phyloP scores from a whole-genome alignment of 2,329 filamentous ascomycete genomes.

The Ramularia collo-cygni region DNA sequence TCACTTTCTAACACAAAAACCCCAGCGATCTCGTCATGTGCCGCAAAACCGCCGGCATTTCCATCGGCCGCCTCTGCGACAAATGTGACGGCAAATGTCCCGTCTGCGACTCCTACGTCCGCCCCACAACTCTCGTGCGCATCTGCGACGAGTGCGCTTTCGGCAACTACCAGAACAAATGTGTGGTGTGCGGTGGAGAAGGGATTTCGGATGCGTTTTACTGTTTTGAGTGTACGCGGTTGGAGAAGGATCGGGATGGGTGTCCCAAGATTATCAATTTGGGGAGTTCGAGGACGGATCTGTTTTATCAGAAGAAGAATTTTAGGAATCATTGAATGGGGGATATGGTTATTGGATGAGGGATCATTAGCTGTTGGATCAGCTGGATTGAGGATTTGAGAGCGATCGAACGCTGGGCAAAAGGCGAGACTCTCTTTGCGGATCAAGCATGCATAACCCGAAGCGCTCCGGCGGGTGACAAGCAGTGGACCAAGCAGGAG shows the following conservation, averaged over 20 bases:
- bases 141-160: constrained; percentile 99
- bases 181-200: constrained; percentile 95
- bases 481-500: too few relatives aligned
- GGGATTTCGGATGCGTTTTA: constrained; percentile 98
- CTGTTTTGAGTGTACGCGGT: constrained; percentile 94
- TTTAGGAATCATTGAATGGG: constrained; percentile 50
- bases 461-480: too few relatives aligned
- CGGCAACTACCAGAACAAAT: constrained; percentile 99
- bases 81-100: constrained; percentile 99
- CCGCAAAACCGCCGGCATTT: constrained; percentile 95
- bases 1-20: constrained; percentile 16
- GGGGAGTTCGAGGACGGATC: constrained; percentile 89
- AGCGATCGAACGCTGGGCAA: too few relatives aligned
- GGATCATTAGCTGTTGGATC: too few relatives aligned
- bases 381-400: too few relatives aligned
- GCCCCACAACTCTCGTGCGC: constrained; percentile 90
- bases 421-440: too few relatives aligned
- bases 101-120: constrained; percentile 97
- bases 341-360: neutral
- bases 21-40: constrained; percentile 94
- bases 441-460: too few relatives aligned
- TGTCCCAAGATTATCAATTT: constrained; percentile 99
- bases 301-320: constrained; percentile 71
- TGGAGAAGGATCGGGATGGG: constrained; percentile 95
- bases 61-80: constrained; percentile 97